A percentile compares a stretch with the other conserved stretches of the same genome.
Evolutionary conservation across 768 basidiomycete genomes (phyloP).

Genomic region (Zangia roseola): DNA sequence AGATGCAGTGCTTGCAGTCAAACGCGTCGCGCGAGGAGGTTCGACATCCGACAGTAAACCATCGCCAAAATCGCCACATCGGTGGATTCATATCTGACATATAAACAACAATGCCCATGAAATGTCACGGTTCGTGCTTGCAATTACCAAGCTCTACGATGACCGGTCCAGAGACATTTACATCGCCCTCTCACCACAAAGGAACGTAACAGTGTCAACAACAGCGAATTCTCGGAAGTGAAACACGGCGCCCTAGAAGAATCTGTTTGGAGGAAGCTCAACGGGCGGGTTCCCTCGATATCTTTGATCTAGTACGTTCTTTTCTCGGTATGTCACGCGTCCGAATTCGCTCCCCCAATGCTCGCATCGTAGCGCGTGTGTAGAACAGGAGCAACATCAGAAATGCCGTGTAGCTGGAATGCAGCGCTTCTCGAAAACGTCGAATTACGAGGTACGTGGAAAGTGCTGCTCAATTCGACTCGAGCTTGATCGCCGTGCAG

Average conservation of each 20-base stretch:
- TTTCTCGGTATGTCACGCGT: conserved; percentile 44
- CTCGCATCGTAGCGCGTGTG: neutral
- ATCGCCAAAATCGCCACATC: too few relatives aligned
- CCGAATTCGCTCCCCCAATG: neutral
- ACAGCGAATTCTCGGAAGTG: conserved; percentile 10
- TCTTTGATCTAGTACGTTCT: conserved; percentile 51
- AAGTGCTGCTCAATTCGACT: neutral
- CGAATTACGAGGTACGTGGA: conserved; percentile 22
- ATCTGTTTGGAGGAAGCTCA: conserved; percentile 49
- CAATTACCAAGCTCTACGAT: neutral
- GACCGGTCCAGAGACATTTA: conserved; percentile 3
- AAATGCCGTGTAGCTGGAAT: conserved; percentile 65
- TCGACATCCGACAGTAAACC: too few relatives aligned
- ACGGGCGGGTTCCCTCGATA: conserved; percentile 46
- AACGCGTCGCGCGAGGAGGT: too few relatives aligned
- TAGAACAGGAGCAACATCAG: conserved; percentile 47
- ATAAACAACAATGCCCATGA: too few relatives aligned
- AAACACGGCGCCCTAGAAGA: conserved; percentile 33
- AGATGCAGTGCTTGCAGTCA: too few relatives aligned
- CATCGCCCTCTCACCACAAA: conserved; percentile 3
- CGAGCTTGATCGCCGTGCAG: conserved; percentile 15
- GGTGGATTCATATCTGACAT: too few relatives aligned
- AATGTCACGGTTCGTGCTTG: neutral
- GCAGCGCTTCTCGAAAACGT: conserved; percentile 44
- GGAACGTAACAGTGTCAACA: conserved; percentile 5